Conservation (phyloP, 2,329 filamentous ascomycete genomes). For the Aspergillus fijiensis region DNA sequence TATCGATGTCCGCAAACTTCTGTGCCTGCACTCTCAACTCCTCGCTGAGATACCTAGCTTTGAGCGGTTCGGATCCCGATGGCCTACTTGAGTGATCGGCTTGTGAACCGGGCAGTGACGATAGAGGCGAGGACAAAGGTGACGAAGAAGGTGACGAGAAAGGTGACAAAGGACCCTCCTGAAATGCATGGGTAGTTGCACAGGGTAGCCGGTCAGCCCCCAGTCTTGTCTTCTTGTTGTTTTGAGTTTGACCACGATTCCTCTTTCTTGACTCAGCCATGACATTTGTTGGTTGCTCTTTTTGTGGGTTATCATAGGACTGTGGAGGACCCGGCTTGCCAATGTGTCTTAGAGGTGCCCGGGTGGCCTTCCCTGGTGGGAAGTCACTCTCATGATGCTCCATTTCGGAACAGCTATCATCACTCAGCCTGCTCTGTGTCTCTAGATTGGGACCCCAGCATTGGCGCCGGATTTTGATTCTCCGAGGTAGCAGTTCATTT, state of each 20-base stretch:
- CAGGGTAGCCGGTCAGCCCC: neutral
- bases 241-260: neutral
- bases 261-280: neutral
- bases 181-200: neutral
- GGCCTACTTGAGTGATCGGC: conserved; percentile 25
- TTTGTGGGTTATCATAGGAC: conserved; percentile 17
- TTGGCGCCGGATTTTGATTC: conserved; percentile 28
- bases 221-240: neutral
- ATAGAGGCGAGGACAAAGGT: conserved; percentile 31
- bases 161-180: neutral
- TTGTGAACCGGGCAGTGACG: conserved; percentile 35
- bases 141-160: neutral
- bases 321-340: conserved; percentile 23
- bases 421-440: conserved; percentile 16
- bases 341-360: conserved; percentile 19
- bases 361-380: conserved; percentile 20
- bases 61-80: conserved; percentile 9
- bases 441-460: conserved; percentile 19
- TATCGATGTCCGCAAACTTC: conserved; percentile 45
- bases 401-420: conserved; percentile 22
- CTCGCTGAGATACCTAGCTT: conserved; percentile 31
- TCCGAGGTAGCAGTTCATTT: conserved; percentile 36
- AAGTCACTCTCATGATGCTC: conserved; percentile 41
- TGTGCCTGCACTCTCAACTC: conserved; percentile 37
- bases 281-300: conserved; percentile 1